These are phyloP conservation scores for Starmerella davenportii DNA, from an alignment of 805 yeast species.

Conservation along the genomic window DNA sequence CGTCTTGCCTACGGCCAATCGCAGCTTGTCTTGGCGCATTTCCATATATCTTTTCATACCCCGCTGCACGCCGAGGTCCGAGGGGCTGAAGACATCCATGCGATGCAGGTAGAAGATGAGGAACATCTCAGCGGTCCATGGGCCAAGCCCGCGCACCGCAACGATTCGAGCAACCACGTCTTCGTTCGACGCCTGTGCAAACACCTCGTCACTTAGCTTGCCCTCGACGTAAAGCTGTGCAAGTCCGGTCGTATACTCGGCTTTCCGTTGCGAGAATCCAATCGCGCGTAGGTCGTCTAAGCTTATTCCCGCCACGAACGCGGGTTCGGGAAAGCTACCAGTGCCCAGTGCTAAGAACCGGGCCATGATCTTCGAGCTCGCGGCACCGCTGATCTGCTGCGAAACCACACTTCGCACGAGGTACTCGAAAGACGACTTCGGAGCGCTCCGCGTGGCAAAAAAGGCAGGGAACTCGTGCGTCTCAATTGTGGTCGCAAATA, in stretches of 20 bases:
- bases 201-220: constrained; percentile 17
- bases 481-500: constrained; percentile 7
- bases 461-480: constrained; percentile 13
- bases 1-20: constrained; percentile 15
- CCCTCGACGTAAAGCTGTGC: constrained; percentile 19
- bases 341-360: constrained; percentile 27
- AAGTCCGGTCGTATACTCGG: constrained; percentile 51
- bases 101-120: constrained; percentile 48
- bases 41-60: constrained; percentile 54
- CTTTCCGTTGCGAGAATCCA: constrained; percentile 57
- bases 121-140: constrained; percentile 86
- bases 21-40: background rate
- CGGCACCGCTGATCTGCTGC: constrained; percentile 38
- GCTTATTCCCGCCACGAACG: constrained; percentile 26
- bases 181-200: constrained; percentile 17
- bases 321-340: constrained; percentile 34
- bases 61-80: constrained; percentile 71
- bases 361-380: constrained; percentile 47
- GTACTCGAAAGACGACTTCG: constrained; percentile 15
- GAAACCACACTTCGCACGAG: constrained; percentile 19
- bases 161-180: constrained; percentile 22
- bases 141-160: constrained; percentile 23
- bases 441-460: constrained; percentile 1
- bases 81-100: constrained; percentile 53
- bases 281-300: constrained; percentile 36